Conservation (phyloP, 108 stramenopile species). For the Pseudonitzschia multistriata region DNA sequence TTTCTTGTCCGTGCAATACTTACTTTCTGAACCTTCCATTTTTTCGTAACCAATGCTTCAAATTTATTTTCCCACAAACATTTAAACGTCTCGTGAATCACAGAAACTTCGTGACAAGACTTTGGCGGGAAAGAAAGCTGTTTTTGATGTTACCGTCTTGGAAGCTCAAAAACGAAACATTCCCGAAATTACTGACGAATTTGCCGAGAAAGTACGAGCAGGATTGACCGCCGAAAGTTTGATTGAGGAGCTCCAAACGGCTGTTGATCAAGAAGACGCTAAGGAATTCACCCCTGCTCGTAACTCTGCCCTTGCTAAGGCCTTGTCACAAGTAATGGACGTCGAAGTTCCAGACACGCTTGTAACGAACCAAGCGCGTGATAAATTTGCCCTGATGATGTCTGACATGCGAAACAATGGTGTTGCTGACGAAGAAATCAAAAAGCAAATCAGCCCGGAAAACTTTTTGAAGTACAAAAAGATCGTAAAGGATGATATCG, state of each 20-base stretch:
- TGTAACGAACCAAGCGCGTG: conserved; percentile 87
- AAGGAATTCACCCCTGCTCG: conserved; percentile 79
- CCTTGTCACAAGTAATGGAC: conserved; percentile 69
- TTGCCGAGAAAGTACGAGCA: conserved; percentile 77
- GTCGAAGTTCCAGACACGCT: conserved; percentile 90
- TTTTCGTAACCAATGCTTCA: neutral
- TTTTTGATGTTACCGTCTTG: conserved; percentile 86
- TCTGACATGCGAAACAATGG: conserved; percentile 88
- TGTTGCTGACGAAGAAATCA: conserved; percentile 87
- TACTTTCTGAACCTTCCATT: neutral
- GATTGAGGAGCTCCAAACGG: conserved; percentile 79
- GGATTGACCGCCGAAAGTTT: conserved; percentile 80
- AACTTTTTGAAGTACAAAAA: conserved; percentile 95
- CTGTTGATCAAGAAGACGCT: conserved; percentile 84
- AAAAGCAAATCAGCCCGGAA: conserved; percentile 87
- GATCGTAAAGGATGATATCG: conserved; percentile 70
- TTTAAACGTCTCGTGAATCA: neutral
- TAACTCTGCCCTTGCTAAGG: conserved; percentile 76
- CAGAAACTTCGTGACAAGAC: conserved; percentile 80
- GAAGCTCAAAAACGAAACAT: conserved; percentile 69
- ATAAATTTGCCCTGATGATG: conserved; percentile 96
- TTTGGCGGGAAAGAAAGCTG: conserved; percentile 85
- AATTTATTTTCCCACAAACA: neutral
- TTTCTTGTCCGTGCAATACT: neutral
- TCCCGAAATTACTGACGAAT: conserved; percentile 89